Base-by-base conservation (phyloP, 2,329 filamentous ascomycete genomes). In the Cadophora sp. region DNA sequence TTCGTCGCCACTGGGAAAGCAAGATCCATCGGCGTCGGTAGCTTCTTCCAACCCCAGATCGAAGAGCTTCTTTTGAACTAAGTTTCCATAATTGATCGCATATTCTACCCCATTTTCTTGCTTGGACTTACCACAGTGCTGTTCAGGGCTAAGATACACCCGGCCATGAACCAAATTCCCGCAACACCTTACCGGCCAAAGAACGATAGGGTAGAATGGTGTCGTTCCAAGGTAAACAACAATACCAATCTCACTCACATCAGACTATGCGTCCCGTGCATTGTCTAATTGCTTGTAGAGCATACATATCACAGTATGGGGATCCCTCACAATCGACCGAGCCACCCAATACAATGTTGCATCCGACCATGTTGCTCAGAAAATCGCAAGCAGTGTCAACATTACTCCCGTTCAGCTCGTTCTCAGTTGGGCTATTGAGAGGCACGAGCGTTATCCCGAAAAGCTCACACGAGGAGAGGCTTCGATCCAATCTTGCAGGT, bases 381-480 rank as follows among this genome's bases (percentile, higher is more conserved):
- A 50, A 39, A 61, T 61, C 30, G 59, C 59, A n/a, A 16, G 16
- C 33, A 39, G 27, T n/a, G 11, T 61, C 51, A 58, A 58, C 9
- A 64, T 58, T 36, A 58, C 62, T 13, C 39, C 62, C 14, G n/a
- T 51, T 36, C 41, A 64, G 30, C 62, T 64, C n/a, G 14, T 20
- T 33, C 45, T 58, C 24, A 64, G 41, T 27, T 50, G 51, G 48
- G 36, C 20, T 27, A 22, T 63, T 4, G 33, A 22, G 61, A 33
- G 61, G 61, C 16, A 63, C 50, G 5, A 63, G 61, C 20, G 61
- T 56, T 7, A 55, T 56, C 45, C 61, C 50, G 4, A 63, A 63
- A 20, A 63, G 60, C 48, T 63, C 60, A 43, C 33, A 47, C 7
- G 33, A 55, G 20, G 60, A 56, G 33, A 55, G 60, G 20, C 33